Base-by-base conservation (phyloP, 108 stramenopile species). In the Licmophora abbreviata region DNA sequence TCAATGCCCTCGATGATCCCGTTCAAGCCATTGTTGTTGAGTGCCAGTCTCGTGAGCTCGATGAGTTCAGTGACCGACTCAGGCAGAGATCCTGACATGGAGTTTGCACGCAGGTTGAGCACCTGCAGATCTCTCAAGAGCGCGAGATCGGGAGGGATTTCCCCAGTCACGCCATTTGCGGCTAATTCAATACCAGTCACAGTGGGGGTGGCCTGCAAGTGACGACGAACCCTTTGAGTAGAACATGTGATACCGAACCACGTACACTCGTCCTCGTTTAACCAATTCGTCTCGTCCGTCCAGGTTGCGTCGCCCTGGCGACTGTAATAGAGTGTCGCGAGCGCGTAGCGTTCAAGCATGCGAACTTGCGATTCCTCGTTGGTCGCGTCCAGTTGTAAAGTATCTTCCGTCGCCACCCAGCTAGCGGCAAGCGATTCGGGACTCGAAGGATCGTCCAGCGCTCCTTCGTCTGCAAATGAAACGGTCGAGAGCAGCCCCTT, bases 141-240 rank as follows among this genome's bases (percentile, higher is more conserved):
- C 0, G 45, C 48, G 2, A 83, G 24, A 42, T 72, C 71, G 15
- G 59, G 22, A 4, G 81, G 81, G 34, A 83, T 66, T 32, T 36
- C 45, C 18, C 78, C 78, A 14, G 50, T 36, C 42, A 80, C 46
- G 10, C 63, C 66, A 51, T 70, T 66, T 17, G 58, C 44, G 25
- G 64, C 51, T 33, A 82, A 27, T 24, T 44, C 29, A 36, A 68
- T 32, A 9, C 21, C 40, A 22, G 41, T 28, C 5, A 59, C 20
- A 11, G 25, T 31, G n/a, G n/a, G n/a, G n/a, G n/a, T n/a, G n/a
- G n/a, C n/a, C n/a, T n/a, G n/a, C n/a, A n/a, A n/a, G n/a, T n/a
- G n/a, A n/a, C n/a, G n/a, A n/a, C n/a, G n/a, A n/a, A n/a, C 8
- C 15, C n/a, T n/a, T n/a, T n/a, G n/a, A n/a, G n/a, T n/a, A n/a